Percentiles rank a stretch among this genome's conserved stretches.
Evolutionary conservation across 73 alveolate species (phyloP).

Genomic region (Paramecium octaurelia): DNA sequence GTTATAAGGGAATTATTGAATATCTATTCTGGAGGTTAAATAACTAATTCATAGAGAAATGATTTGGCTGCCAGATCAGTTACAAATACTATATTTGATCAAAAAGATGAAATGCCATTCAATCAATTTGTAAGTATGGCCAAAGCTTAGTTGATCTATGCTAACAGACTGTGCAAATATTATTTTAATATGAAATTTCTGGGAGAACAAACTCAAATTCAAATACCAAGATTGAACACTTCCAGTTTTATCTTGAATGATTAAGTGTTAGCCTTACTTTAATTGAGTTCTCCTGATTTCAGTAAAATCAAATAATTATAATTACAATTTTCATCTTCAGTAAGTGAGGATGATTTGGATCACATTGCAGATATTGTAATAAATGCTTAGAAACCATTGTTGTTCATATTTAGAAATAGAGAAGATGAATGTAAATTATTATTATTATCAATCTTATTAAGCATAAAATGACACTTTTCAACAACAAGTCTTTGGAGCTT

Average conservation of each 20-base stretch:
- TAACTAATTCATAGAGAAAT: conserved; percentile 18
- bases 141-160: conserved; percentile 18
- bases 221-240: background rate
- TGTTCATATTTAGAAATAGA: conserved; percentile 33
- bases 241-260: conserved; percentile 27
- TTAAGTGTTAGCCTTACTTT: conserved; percentile 18
- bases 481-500: conserved; percentile 33
- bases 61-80: conserved; percentile 50
- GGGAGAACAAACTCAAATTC: background rate
- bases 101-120: background rate
- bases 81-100: conserved; percentile 31
- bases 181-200: conserved; percentile 23
- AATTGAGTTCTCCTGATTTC: conserved; percentile 36
- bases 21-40: background rate
- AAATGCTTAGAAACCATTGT: background rate
- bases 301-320: conserved; percentile 3
- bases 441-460: background rate
- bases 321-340: conserved; percentile 26
- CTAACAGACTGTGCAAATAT: conserved; percentile 24
- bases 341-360: background rate
- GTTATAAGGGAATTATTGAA: conserved; percentile 36
- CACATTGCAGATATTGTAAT: conserved; percentile 5
- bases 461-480: conserved; percentile 44
- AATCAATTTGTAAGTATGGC: background rate
- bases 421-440: conserved; percentile 41